Conservation (phyloP, 1,284 basidiomycete genomes). For the Trametes versicolor region DNA sequence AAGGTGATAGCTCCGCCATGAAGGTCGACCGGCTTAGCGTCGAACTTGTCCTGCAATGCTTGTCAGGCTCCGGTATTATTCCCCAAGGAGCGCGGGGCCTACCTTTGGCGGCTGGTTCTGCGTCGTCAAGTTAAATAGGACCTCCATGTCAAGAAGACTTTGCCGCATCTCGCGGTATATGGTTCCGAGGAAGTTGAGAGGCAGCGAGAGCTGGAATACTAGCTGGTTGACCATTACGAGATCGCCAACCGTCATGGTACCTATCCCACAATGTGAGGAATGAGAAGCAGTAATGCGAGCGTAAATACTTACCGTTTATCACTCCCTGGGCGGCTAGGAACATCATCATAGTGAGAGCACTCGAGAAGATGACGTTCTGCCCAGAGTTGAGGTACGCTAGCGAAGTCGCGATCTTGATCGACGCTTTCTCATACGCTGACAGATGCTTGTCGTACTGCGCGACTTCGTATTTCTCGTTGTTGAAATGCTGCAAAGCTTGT, state of each 20-base stretch:
- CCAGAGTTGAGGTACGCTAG: conserved; percentile 95
- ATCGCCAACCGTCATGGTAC: conserved; percentile 98
- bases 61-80: not conserved
- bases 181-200: conserved; percentile 96
- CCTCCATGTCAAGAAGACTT: conserved; percentile 96
- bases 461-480: conserved; percentile 94
- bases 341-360: conserved; percentile 95
- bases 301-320: conserved; percentile 71
- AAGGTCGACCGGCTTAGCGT: conserved; percentile 75
- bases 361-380: conserved; percentile 96
- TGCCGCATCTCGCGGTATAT: conserved; percentile 98
- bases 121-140: conserved; percentile 91
- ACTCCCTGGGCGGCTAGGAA: conserved; percentile 96
- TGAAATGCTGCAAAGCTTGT: conserved; percentile 79
- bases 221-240: conserved; percentile 99
- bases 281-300: not conserved
- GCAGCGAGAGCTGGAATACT: conserved; percentile 97
- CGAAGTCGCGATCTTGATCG: conserved; percentile 95
- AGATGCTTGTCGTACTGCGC: conserved; percentile 93
- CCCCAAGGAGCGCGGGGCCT: conserved; percentile 25
- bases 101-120: conserved; percentile 82
- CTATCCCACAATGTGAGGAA: conserved; percentile 49
- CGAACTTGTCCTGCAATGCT: conserved; percentile 67
- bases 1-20: conserved; percentile 91
- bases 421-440: conserved; percentile 89